A percentile compares a stretch with the other conserved stretches of the same genome.
phyloP scores from a whole-genome alignment of 345 rosid species.

The Nasturtium officinale region DNA sequence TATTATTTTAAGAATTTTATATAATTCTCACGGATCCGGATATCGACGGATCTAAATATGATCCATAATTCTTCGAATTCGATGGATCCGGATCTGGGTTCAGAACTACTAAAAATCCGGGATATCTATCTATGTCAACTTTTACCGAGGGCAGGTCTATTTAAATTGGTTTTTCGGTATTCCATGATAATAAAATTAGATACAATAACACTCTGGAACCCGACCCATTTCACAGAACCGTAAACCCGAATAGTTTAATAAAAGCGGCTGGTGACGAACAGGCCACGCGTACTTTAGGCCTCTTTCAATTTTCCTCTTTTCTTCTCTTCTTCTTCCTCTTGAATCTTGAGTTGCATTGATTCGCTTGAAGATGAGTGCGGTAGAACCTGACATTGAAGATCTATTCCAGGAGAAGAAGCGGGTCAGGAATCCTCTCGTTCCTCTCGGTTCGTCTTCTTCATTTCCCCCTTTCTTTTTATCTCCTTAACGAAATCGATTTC shows the following conservation, averaged over 20 bases:
- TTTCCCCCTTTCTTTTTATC: slow-evolving; percentile 6
- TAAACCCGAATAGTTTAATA: not conserved
- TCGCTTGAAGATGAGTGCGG: slow-evolving; percentile 44
- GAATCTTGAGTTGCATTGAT: not conserved
- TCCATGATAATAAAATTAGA: too few relatives aligned
- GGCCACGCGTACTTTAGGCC: slow-evolving; percentile 2
- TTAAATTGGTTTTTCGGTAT: too few relatives aligned
- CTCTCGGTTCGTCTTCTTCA: slow-evolving; percentile 54
- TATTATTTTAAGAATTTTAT: too few relatives aligned
- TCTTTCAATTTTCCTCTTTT: not conserved
- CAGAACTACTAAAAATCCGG: too few relatives aligned
- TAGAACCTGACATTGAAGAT: slow-evolving; percentile 61
- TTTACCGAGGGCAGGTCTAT: too few relatives aligned
- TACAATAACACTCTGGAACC: not conserved
- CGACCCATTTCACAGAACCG: slow-evolving; percentile 17
- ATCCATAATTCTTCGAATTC: too few relatives aligned
- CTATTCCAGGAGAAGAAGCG: slow-evolving; percentile 64
- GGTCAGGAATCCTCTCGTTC: slow-evolving; percentile 70
- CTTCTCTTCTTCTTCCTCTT: not conserved
- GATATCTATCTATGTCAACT: too few relatives aligned
- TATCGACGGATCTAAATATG: too few relatives aligned
- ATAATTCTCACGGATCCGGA: too few relatives aligned
- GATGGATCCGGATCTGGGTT: too few relatives aligned
- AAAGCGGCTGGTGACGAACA: slow-evolving; percentile 13
- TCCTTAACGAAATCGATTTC: not conserved